These are phyloP conservation scores for Brassica juncea DNA, from an alignment of 345 rosid species.

Conservation along the genomic window DNA sequence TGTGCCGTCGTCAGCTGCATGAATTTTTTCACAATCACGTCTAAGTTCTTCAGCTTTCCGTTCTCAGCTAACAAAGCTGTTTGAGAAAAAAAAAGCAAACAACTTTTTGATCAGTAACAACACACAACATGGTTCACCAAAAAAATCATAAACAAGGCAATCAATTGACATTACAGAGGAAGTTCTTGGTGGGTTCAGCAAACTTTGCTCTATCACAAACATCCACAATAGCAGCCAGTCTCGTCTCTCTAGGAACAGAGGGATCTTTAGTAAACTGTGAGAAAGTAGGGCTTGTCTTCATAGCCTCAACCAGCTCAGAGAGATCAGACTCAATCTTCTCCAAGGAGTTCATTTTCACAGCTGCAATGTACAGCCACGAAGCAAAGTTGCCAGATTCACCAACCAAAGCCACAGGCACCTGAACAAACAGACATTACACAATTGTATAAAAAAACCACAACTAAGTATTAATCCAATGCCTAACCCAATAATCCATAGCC, in stretches of 20 bases:
- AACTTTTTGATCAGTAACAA: neutral
- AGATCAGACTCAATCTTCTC: conserved; percentile 81
- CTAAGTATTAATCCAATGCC: too few relatives aligned
- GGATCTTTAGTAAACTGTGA: conserved; percentile 74
- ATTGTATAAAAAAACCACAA: too few relatives aligned
- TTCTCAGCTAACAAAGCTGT: conserved; percentile 80
- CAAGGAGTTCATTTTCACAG: conserved; percentile 63
- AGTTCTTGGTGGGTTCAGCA: conserved; percentile 69
- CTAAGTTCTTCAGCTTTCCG: conserved; percentile 70
- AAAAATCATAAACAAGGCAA: neutral
- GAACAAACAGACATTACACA: conserved; percentile 12
- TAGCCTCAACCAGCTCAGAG: conserved; percentile 63
- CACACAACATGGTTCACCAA: neutral
- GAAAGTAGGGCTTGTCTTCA: conserved; percentile 59
- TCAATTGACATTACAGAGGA: conserved; percentile 58
- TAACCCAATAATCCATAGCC: too few relatives aligned
- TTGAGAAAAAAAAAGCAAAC: neutral
- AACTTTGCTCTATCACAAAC: conserved; percentile 66
- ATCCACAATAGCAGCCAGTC: conserved; percentile 65
- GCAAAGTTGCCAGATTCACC: conserved; percentile 95
- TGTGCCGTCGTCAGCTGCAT: conserved; percentile 79
- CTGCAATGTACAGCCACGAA: conserved; percentile 69
- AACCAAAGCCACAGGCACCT: conserved; percentile 72
- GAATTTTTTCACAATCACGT: conserved; percentile 63
- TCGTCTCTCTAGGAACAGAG: conserved; percentile 61